These are phyloP conservation scores for Penicillium coffeae DNA, from an alignment of 495 filamentous ascomycete species.

Conservation along the genomic window DNA sequence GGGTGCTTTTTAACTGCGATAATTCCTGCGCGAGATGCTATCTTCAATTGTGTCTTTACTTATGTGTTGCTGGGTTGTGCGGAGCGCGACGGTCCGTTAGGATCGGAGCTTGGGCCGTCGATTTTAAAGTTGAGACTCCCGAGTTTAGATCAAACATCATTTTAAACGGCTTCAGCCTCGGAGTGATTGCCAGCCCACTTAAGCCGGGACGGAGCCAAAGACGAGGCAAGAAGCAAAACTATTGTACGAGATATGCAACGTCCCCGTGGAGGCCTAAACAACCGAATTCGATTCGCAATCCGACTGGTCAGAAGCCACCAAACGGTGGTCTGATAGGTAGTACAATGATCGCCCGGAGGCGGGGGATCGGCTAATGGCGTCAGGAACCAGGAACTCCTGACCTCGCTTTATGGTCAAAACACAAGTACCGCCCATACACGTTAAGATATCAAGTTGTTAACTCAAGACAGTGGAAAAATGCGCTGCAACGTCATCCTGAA, in stretches of 20 bases:
- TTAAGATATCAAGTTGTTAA: too few species aligned
- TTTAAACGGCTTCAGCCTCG: background rate
- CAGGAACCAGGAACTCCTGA: background rate
- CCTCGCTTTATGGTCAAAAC: background rate
- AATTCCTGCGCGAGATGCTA: too few species aligned
- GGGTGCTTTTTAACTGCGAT: background rate
- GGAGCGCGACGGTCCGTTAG: too few species aligned
- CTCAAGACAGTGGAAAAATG: background rate
- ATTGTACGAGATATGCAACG: background rate
- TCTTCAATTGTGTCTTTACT: too few species aligned
- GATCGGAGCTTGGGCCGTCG: too few species aligned
- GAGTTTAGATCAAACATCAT: background rate
- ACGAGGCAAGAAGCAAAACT: background rate
- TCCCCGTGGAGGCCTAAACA: background rate
- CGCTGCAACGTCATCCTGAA: background rate
- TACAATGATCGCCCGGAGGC: too few species aligned
- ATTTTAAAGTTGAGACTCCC: background rate
- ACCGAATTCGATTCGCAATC: background rate
- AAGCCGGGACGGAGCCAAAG: background rate
- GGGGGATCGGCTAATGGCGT: background rate
- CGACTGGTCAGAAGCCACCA: background rate
- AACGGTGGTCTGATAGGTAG: too few species aligned
- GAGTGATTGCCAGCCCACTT: background rate
- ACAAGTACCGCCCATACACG: too few species aligned
- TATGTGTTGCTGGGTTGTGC: too few species aligned